Conservation (phyloP, 2,329 filamentous ascomycete genomes). For the Verticillium klebahnii region DNA sequence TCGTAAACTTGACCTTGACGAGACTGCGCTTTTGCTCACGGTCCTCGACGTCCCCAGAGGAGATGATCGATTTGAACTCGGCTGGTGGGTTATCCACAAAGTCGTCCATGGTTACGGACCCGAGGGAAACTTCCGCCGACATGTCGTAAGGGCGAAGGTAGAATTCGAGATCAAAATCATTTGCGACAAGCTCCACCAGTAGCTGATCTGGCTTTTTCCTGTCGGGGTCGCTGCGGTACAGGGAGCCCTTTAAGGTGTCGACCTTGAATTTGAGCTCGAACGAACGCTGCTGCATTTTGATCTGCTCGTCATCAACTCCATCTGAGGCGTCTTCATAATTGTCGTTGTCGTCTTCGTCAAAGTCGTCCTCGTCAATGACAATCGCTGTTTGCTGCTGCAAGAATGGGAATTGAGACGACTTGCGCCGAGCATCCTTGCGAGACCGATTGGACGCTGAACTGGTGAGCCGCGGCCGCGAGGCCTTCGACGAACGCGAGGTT, state of each 20-base stretch:
- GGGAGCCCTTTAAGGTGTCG: conserved; percentile 85
- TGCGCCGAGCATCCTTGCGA: conserved; percentile 47
- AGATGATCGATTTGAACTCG: conserved; percentile 97
- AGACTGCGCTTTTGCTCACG: conserved; percentile 74
- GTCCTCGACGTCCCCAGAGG: conserved; percentile 70
- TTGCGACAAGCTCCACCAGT: conserved; percentile 85
- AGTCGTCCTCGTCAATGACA: conserved; percentile 68
- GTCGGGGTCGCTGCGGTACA: conserved; percentile 82
- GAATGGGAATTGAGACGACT: conserved; percentile 72
- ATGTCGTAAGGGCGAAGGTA: conserved; percentile 89
- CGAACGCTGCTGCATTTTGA: conserved; percentile 79
- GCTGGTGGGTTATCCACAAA: conserved; percentile 84
- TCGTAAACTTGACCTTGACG: conserved; percentile 83
- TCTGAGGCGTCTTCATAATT: conserved; percentile 64
- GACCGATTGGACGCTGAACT: conserved; percentile 42
- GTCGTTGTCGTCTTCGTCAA: conserved; percentile 58
- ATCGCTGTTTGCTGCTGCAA: conserved; percentile 69
- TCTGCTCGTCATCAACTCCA: conserved; percentile 47
- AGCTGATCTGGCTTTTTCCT: conserved; percentile 71
- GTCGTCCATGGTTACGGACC: conserved; percentile 85
- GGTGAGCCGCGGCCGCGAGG: conserved; percentile 36
- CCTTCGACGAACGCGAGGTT: conserved; percentile 1
- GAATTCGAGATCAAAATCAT: conserved; percentile 82
- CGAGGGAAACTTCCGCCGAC: conserved; percentile 84
- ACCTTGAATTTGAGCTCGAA: conserved; percentile 98